These are phyloP conservation scores for Veloporphyrellus conicus DNA, from an alignment of 1,284 basidiomycete species.

Conservation along the genomic window DNA sequence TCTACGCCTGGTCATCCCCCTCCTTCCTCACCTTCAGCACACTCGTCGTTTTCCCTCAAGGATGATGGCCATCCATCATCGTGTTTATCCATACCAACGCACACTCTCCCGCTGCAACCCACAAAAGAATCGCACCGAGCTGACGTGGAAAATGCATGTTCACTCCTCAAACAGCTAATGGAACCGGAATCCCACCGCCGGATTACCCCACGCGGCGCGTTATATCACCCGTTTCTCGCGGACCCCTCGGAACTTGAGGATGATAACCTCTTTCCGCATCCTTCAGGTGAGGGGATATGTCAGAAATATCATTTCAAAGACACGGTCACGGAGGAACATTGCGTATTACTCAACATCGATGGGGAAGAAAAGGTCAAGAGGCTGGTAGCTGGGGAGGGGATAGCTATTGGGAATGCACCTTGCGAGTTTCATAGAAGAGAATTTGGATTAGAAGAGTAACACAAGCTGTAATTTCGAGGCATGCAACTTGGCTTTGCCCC, in stretches of 20 bases:
- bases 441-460: constrained; percentile 15
- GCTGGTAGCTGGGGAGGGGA: constrained; percentile 60
- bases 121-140: constrained; percentile 42
- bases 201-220: constrained; percentile 69
- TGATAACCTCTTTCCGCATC: constrained; percentile 64
- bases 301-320: constrained; percentile 55
- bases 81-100: constrained; percentile 32
- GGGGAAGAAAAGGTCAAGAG: constrained; percentile 38
- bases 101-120: constrained; percentile 26
- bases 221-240: constrained; percentile 74
- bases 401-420: constrained; percentile 62
- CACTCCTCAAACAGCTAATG: constrained; percentile 69
- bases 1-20: constrained; percentile 24
- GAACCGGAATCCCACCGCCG: constrained; percentile 72
- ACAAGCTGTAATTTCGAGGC: too few relatives aligned
- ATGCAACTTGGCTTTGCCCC: too few relatives aligned
- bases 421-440: constrained; percentile 60
- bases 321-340: constrained; percentile 51
- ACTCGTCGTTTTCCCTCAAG: constrained; percentile 14
- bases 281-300: constrained; percentile 61
- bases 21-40: constrained; percentile 36
- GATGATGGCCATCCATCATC: constrained; percentile 23
- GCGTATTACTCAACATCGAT: constrained; percentile 40
- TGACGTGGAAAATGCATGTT: constrained; percentile 66
- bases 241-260: constrained; percentile 47